These are phyloP conservation scores for Mycena galopus DNA, from an alignment of 768 basidiomycete genomes.

Conservation along the genomic window DNA sequence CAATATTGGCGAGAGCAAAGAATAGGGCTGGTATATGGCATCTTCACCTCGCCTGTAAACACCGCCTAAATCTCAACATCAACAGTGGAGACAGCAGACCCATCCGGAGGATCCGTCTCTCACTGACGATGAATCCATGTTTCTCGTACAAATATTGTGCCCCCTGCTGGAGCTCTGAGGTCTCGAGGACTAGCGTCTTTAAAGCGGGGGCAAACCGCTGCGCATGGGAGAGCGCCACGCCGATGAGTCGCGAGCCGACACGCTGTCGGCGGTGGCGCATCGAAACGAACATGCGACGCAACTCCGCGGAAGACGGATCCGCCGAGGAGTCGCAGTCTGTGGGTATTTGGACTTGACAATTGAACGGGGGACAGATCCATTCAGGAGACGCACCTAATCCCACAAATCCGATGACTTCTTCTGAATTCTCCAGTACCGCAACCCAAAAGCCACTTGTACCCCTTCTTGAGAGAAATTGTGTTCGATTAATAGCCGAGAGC, in stretches of 20 bases:
- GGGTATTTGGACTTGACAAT: neutral
- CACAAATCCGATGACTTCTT: conserved; percentile 33
- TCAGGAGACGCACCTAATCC: conserved; percentile 35
- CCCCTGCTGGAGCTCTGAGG: conserved; percentile 1
- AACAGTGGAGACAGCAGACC: neutral
- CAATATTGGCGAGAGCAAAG: too few species aligned
- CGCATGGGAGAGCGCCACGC: conserved; percentile 35
- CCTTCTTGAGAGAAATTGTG: neutral
- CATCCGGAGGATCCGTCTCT: neutral
- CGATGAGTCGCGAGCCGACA: conserved; percentile 37
- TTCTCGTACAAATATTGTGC: conserved; percentile 7
- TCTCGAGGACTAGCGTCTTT: conserved; percentile 2
- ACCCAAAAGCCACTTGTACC: conserved; percentile 8
- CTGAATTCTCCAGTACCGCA: neutral
- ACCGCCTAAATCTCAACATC: neutral
- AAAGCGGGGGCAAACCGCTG: neutral
- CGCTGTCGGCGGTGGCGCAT: conserved; percentile 38
- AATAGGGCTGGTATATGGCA: too few species aligned
- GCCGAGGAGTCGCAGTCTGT: neutral
- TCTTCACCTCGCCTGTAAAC: too few species aligned
- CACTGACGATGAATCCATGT: neutral
- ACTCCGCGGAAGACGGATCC: conserved; percentile 34
- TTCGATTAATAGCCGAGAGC: neutral
- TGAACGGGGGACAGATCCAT: neutral
- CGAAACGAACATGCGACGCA: conserved; percentile 46